A percentile compares a stretch with the other conserved stretches of the same genome.
Evolutionary conservation across 1,139 yeast genomes (phyloP).

Genomic region (Protomyces inundatus): DNA sequence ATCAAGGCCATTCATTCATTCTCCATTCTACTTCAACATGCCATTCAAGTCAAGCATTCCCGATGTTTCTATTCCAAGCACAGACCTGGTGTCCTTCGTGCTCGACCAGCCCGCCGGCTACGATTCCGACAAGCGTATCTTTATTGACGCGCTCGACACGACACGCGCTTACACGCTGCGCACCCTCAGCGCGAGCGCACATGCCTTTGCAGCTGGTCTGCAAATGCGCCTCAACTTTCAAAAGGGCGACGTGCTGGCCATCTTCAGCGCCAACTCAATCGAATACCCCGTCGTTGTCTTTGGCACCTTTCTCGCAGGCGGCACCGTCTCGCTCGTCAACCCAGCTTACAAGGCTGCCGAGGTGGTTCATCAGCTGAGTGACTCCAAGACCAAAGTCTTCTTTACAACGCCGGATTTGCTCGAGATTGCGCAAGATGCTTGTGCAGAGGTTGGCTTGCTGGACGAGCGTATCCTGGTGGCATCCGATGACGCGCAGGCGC

Average conservation of each 20-base stretch:
- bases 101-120: neutral
- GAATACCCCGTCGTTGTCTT: conserved; percentile 37
- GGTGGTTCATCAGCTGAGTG: conserved; percentile 39
- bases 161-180: neutral
- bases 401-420: conserved; percentile 33
- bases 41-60: conserved; percentile 1
- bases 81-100: conserved; percentile 6
- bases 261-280: conserved; percentile 38
- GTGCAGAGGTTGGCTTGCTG: conserved; percentile 6
- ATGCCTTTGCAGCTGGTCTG: conserved; percentile 27
- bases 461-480: conserved; percentile 2
- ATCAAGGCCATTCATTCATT: neutral
- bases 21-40: neutral
- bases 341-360: conserved; percentile 38
- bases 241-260: conserved; percentile 37
- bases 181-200: neutral
- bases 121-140: conserved; percentile 6
- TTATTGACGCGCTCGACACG: conserved; percentile 2
- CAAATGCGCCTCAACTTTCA: conserved; percentile 32
- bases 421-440: conserved; percentile 37
- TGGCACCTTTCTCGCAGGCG: conserved; percentile 39
- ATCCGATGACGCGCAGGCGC: neutral
- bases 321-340: conserved; percentile 41
- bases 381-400: conserved; percentile 36
- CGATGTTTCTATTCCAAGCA: neutral